These are phyloP conservation scores for Hypholoma sublateritium DNA, from an alignment of 768 basidiomycete genomes.

Conservation along the genomic window DNA sequence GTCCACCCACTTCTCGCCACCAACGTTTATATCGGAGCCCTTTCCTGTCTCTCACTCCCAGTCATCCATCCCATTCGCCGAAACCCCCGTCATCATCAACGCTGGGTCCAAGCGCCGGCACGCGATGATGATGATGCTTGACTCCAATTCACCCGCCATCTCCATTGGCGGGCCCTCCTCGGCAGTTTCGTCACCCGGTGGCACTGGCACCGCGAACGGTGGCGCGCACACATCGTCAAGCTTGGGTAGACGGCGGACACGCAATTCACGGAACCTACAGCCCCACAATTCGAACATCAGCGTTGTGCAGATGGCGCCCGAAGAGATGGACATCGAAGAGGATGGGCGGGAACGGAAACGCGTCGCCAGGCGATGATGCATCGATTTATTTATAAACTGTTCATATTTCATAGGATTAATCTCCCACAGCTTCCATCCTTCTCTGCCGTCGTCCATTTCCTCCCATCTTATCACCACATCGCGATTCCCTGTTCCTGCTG, in stretches of 20 bases:
- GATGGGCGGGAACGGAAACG: constrained; percentile 76
- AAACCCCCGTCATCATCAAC: constrained; percentile 41
- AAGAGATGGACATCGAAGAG: constrained; percentile 78
- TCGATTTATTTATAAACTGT: constrained; percentile 1
- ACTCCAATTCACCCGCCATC: constrained; percentile 43
- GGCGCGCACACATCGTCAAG: constrained; percentile 21
- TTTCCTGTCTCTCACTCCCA: background rate
- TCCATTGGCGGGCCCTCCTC: constrained; percentile 37
- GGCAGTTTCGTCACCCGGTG: constrained; percentile 24
- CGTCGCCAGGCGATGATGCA: constrained; percentile 55
- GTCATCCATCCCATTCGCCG: constrained; percentile 27
- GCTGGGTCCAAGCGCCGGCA: constrained; percentile 74
- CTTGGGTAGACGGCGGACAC: constrained; percentile 50
- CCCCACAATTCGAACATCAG: constrained; percentile 39
- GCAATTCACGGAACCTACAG: constrained; percentile 43
- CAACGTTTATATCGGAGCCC: constrained; percentile 20
- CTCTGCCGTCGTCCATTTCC: background rate
- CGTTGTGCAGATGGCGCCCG: constrained; percentile 33
- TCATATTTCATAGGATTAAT: background rate
- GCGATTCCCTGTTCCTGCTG: background rate
- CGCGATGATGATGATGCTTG: constrained; percentile 77
- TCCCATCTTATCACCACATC: constrained; percentile 6
- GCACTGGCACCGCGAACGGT: constrained; percentile 19
- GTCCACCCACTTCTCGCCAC: constrained; percentile 20
- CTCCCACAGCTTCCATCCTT: background rate